Conservation (phyloP, 2,329 filamentous ascomycete species). For the Trichoderma simmonsii region DNA sequence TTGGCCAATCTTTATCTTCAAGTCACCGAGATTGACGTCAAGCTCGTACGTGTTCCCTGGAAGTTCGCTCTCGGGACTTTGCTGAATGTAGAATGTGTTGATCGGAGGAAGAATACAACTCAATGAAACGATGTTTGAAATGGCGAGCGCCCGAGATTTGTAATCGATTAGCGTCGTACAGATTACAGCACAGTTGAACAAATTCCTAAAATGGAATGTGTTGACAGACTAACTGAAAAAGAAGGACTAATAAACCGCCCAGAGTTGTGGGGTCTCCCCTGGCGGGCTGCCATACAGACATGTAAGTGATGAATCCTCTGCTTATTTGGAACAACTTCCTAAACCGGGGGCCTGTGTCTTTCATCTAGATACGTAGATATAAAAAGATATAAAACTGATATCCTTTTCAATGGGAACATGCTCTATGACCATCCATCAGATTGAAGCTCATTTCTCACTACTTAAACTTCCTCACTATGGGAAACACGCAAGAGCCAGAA, state of each 20-base stretch:
- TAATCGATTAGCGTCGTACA: neutral
- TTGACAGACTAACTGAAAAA: neutral
- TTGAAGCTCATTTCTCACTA: neutral
- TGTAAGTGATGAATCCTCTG: neutral
- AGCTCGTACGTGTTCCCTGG: neutral
- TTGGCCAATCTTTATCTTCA: fast-evolving
- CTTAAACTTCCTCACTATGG: neutral
- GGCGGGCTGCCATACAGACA: neutral
- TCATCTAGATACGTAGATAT: neutral
- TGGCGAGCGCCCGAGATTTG: neutral
- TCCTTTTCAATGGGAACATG: neutral
- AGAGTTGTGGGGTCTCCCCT: neutral
- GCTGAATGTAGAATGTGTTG: neutral
- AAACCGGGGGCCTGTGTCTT: neutral
- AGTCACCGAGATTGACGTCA: neutral
- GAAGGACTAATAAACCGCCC: too few species aligned
- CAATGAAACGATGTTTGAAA: neutral
- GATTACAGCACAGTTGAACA: neutral
- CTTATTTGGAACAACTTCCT: neutral
- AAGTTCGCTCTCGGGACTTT: fast-evolving
- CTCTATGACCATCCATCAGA: neutral
- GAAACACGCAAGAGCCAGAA: neutral
- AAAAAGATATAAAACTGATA: neutral
- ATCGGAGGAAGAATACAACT: neutral
- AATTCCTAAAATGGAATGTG: neutral